phyloP scores from a whole-genome alignment of 345 rosid genomes.

The Salix koriyanagi region DNA sequence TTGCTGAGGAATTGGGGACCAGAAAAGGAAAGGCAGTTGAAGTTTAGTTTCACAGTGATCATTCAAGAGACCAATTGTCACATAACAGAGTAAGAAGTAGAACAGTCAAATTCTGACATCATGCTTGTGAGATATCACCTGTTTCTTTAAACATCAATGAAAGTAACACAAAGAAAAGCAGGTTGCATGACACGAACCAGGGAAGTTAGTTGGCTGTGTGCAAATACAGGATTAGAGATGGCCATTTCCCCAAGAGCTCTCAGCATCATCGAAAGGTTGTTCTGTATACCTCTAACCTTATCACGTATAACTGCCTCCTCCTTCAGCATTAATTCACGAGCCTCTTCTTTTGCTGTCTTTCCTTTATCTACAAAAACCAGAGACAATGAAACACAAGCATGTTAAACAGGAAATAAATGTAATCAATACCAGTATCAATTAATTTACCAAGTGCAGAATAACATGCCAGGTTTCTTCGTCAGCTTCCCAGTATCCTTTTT shows the following conservation, averaged over 20 bases:
- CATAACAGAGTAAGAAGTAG: too few species aligned
- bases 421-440: constrained; percentile 3
- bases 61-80: too few species aligned
- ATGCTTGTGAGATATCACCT: too few species aligned
- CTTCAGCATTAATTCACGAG: constrained; percentile 79
- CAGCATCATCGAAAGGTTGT: constrained; percentile 65
- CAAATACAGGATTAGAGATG: constrained; percentile 79
- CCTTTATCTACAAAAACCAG: constrained; percentile 59
- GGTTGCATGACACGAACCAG: constrained; percentile 54
- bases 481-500: constrained; percentile 64
- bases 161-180: neutral
- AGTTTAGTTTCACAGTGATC: too few species aligned
- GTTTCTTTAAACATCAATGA: too few species aligned
- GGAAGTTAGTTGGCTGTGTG: constrained; percentile 85
- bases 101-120: too few species aligned
- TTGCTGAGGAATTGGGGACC: neutral
- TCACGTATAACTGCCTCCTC: constrained; percentile 81
- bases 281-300: constrained; percentile 57
- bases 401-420: neutral
- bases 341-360: constrained; percentile 93
- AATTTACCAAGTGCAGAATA: constrained; percentile 4
- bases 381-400: constrained; percentile 6
- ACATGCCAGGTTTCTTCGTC: constrained; percentile 65
- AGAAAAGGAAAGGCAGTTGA: neutral
- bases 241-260: constrained; percentile 87